Evolutionary conservation across 106 monocot genomes (phyloP), one percentile per base, ranked within the genome.

Genomic region (Allium fistulosum): DNA sequence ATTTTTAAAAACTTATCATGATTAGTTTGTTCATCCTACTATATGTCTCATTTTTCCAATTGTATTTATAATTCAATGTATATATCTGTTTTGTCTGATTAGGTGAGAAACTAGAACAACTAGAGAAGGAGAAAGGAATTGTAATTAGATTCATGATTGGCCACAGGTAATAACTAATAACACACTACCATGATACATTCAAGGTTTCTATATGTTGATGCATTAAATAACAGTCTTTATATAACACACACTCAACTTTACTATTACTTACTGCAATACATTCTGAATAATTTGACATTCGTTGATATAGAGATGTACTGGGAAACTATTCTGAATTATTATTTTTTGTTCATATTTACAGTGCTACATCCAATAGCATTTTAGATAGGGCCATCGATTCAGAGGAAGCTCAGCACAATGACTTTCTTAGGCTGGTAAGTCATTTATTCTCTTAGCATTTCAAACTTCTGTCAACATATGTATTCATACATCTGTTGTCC

Each of bases 391-490:
- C 89, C n/a, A 87, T 99, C 69, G 92, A 99, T 77, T 81, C 97
- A 11, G 97, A 99, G 71, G 97, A 92, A 18, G 70, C 80, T 46
- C 87, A 87, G 59, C 90, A 99, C 78, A 80, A 87, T 69, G 97
- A 99, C 74, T 99, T 99, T 80, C 87, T 99, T 53, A 84, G 97
- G 77, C 82, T 99, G 92, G 97, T 93, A 93, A 48, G 16, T 61
- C 16, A 37, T 8, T 69, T 15, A n/a, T 53, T 7, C 13, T 16
- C 9, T 60, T 16, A 8, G 14, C 3, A 17, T 46, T 17, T 6
- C 27, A 8, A 12, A 7, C 37, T 72, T 51, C 9, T 7, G 51
- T 72, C 13, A 26, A 53, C 50, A 67, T 52, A n/a, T 45, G 22
- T 6, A 49, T 48, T 13, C 11, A 10, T 45, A 15, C 45, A 15